Evolutionary conservation across 1,284 basidiomycete species (phyloP).

Genomic region (Melampsora occidentalis): DNA sequence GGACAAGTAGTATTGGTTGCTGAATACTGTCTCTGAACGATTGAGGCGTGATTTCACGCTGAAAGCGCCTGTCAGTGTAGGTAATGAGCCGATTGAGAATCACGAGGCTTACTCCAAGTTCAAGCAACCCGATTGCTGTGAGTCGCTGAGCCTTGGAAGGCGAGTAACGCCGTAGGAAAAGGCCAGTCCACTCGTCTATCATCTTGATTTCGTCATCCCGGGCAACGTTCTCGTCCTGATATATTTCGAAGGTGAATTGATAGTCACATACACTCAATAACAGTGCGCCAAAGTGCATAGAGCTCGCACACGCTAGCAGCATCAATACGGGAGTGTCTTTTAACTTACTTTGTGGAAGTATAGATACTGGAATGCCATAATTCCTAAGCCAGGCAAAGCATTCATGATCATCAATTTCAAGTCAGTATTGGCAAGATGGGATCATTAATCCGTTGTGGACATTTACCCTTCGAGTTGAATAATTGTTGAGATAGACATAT

Average conservation of each 20-base stretch:
- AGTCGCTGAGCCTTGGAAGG: background rate
- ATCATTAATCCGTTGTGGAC: too few relatives aligned
- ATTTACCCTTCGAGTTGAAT: background rate
- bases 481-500: too few relatives aligned
- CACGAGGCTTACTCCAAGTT: background rate
- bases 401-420: too few relatives aligned
- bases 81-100: background rate
- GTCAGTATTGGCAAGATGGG: too few relatives aligned
- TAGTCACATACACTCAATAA: too few relatives aligned
- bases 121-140: background rate
- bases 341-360: background rate
- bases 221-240: background rate
- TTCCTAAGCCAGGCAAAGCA: background rate
- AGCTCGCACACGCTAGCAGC: too few relatives aligned
- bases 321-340: too few relatives aligned
- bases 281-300: too few relatives aligned
- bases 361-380: background rate
- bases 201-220: background rate
- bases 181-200: slow-evolving; percentile 3
- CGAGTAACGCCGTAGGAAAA: background rate
- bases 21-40: slow-evolving; percentile 2
- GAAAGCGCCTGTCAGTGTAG: background rate
- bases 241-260: too few relatives aligned
- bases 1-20: background rate
- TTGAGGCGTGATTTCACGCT: background rate